Conservation (phyloP, 192 early-diverging fungal genomes). For the Coemansia erecta region DNA sequence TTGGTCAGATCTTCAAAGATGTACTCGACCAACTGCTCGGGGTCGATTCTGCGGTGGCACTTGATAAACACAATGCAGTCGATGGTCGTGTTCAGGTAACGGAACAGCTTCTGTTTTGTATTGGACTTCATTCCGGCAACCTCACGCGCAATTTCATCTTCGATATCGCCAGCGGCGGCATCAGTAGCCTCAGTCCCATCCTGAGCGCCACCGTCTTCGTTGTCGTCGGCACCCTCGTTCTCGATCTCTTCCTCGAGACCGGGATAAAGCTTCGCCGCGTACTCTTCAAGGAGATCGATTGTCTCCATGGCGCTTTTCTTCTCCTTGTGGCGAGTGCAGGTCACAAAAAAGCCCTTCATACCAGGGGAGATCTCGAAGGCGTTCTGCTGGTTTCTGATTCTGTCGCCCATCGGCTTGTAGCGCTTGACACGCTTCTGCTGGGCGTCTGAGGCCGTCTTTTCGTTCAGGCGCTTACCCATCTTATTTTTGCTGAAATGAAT, state of each 20-base stretch:
- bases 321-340: constrained; percentile 43
- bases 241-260: constrained; percentile 39
- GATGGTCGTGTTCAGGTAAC: constrained; percentile 44
- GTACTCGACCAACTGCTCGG: constrained; percentile 41
- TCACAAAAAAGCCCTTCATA: constrained; percentile 53
- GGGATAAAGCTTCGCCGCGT: constrained; percentile 42
- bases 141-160: constrained; percentile 52
- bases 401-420: constrained; percentile 34
- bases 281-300: constrained; percentile 51
- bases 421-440: constrained; percentile 49
- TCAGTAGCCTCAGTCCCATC: neutral
- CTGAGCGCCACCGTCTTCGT: neutral
- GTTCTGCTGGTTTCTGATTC: constrained; percentile 43
- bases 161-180: constrained; percentile 26
- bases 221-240: constrained; percentile 19
- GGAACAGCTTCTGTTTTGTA: constrained; percentile 32
- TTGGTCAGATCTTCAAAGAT: constrained; percentile 45
- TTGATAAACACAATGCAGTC: constrained; percentile 51
- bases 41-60: constrained; percentile 43
- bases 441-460: constrained; percentile 21
- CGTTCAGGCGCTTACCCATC: constrained; percentile 33
- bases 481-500: neutral
- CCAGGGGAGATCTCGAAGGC: constrained; percentile 49
- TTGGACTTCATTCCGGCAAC: constrained; percentile 43
- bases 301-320: constrained; percentile 42